These are phyloP conservation scores for Tetraselmis chui DNA, from an alignment of 139 green algal species.

Conservation along the genomic window DNA sequence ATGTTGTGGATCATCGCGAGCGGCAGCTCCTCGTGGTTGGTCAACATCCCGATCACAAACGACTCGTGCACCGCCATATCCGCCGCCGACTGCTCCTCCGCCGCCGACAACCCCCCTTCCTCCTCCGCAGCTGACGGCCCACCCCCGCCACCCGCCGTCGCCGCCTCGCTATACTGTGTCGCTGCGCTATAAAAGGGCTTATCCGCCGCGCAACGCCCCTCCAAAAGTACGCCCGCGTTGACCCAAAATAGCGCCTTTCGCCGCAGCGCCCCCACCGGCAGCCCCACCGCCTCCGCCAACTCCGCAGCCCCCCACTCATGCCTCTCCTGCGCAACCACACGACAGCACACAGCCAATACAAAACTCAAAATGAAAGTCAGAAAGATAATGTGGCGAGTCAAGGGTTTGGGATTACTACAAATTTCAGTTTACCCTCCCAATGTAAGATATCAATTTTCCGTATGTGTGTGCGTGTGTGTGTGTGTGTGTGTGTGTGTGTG, in stretches of 20 bases:
- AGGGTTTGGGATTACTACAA: too few species aligned
- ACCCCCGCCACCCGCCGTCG: conserved; percentile 2
- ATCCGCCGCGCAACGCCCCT: conserved; percentile 23
- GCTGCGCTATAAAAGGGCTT: conserved; percentile 17
- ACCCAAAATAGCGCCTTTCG: conserved; percentile 78
- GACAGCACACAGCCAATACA: neutral
- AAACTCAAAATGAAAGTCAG: too few species aligned
- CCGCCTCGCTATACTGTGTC: conserved; percentile 6
- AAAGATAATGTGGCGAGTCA: too few species aligned
- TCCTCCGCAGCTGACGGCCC: neutral
- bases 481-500: too few species aligned
- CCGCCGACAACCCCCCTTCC: neutral
- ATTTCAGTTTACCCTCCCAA: too few species aligned
- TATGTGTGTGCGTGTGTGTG: too few species aligned
- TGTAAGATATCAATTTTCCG: too few species aligned
- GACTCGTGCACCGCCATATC: conserved; percentile 65
- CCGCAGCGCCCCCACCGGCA: conserved; percentile 45
- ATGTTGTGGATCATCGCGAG: conserved; percentile 90
- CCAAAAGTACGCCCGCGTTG: conserved; percentile 66
- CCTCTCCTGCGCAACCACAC: neutral
- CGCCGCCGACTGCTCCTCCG: conserved; percentile 8
- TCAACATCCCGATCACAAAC: conserved; percentile 86
- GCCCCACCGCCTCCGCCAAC: conserved; percentile 44
- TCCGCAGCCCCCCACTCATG: conserved; percentile 27
- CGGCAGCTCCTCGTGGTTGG: conserved; percentile 69